Conservation (phyloP, 768 basidiomycete species). For the Leccinum longicurvipes region DNA sequence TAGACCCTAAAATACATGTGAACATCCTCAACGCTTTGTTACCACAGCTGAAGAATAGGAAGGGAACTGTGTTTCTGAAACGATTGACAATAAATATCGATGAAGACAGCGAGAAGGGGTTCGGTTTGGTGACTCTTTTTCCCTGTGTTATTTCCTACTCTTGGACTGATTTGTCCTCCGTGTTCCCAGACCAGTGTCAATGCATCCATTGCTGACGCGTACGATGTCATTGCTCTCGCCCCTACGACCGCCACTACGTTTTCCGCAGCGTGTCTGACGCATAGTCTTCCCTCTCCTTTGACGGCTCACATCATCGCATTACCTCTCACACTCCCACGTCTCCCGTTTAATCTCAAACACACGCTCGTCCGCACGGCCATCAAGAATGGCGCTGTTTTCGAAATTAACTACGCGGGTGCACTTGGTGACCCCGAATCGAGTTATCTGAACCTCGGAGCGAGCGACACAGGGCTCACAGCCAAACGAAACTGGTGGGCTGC, state of each 20-base stretch:
- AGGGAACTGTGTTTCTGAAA: conserved; percentile 65
- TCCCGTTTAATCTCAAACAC: conserved; percentile 80
- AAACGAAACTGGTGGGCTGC: conserved; percentile 86
- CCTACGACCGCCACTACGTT: conserved; percentile 74
- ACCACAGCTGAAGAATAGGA: conserved; percentile 54
- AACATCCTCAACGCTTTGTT: conserved; percentile 62
- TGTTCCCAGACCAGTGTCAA: conserved; percentile 68
- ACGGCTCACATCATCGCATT: conserved; percentile 81
- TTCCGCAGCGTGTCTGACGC: conserved; percentile 76
- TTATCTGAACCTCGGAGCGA: conserved; percentile 44
- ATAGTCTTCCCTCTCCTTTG: conserved; percentile 68
- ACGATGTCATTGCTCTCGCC: conserved; percentile 74
- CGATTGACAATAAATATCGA: conserved; percentile 78
- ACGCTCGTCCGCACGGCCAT: conserved; percentile 78
- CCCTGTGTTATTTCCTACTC: background rate
- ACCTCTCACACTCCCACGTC: conserved; percentile 72
- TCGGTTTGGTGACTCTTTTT: conserved; percentile 58
- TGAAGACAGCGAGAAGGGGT: conserved; percentile 83
- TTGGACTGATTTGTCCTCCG: background rate
- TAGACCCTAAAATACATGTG: conserved; percentile 68
- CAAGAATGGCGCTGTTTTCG: conserved; percentile 80
- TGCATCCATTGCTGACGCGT: conserved; percentile 53
- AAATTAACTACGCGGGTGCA: conserved; percentile 74
- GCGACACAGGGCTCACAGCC: conserved; percentile 49
- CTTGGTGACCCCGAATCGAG: conserved; percentile 55